A percentile compares a stretch with the other conserved stretches of the same genome.
These are phyloP conservation scores for Russula ochroleuca DNA, from an alignment of 768 basidiomycete genomes.

Conservation along the genomic window DNA sequence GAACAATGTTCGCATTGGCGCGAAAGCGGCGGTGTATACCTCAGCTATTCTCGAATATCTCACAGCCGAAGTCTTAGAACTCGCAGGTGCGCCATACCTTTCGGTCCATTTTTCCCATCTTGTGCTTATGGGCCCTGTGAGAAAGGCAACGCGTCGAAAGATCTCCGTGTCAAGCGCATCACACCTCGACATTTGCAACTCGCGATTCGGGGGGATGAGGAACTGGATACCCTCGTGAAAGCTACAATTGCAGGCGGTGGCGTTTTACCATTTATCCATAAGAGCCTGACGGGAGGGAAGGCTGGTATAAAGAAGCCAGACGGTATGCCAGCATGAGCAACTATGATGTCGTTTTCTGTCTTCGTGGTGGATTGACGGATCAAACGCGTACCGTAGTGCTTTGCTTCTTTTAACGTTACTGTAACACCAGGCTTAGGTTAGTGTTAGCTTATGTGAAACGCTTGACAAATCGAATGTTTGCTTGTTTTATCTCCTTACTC, in stretches of 20 bases:
- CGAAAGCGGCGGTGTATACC: slow-evolving; percentile 98
- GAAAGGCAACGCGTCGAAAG: slow-evolving; percentile 94
- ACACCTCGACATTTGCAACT: slow-evolving; percentile 94
- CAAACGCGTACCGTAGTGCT: not conserved
- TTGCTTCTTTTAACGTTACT: not conserved
- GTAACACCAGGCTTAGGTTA: too few species aligned
- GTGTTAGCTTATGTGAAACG: too few species aligned
- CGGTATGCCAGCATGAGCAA: slow-evolving; percentile 12
- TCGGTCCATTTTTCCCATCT: not conserved
- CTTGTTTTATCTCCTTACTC: too few species aligned
- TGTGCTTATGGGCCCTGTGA: not conserved
- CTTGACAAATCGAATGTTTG: too few species aligned
- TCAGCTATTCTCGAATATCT: slow-evolving; percentile 94
- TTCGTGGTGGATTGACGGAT: not conserved
- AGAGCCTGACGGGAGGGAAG: slow-evolving; percentile 57
- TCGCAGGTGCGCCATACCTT: slow-evolving; percentile 63
- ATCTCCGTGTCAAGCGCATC: slow-evolving; percentile 95
- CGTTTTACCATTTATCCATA: slow-evolving; percentile 86
- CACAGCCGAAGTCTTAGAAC: slow-evolving; percentile 92
- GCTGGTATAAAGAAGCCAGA: slow-evolving; percentile 39
- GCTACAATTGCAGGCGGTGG: slow-evolving; percentile 93
- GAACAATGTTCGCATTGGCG: slow-evolving; percentile 92
- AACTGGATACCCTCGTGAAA: slow-evolving; percentile 90
- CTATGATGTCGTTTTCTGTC: not conserved
- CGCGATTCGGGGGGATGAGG: slow-evolving; percentile 95